Evolutionary conservation across 805 yeast species (phyloP), one percentile per base, ranked within the genome.

Genomic region (Ogataea nitratoaversa): DNA sequence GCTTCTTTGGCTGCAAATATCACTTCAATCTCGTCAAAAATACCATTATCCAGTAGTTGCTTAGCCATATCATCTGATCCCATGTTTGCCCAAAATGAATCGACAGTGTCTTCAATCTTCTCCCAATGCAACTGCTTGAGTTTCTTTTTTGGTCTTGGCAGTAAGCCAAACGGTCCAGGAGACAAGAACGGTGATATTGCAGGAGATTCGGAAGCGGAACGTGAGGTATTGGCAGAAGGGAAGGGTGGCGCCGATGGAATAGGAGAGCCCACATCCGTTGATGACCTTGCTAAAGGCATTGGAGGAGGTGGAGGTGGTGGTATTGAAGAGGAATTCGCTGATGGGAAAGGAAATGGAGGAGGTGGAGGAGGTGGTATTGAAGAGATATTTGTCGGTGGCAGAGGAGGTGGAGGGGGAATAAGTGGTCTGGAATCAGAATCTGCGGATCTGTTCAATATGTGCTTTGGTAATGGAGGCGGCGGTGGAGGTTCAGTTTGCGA

Each of bases 91-190:
- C 99, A 91, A 44, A 93, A 84, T 0, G 98, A 90, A 33, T 82
- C 77, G 38, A 82, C 84, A 17, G 93, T 83, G 43, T 80, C 74
- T 25, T 91, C 96, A 29, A 95, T 71, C 55, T 85, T 87, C 52
- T 91, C 96, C 98, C 98, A 95, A 60, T 93, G 99, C 69, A 93
- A 74, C 59, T 91, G 99, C 59, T 95, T 93, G 48, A 93, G 73
- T 57, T 84, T 86, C 43, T 78, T 72, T 54, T 77, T 79, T 3
- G 95, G 90, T 46, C 87, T 68, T 20, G 84, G 85, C 44, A 72
- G 72, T 36, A 65, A 65, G 30, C 75, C 82, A 57, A 68, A 71
- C 31, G 67, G 63, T 25, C 62, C 60, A 18, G 57, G 43, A 3
- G 49, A 44, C 23, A 64, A 37, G 3, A 53, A 31, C 7, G 59